phyloP scores from a whole-genome alignment of 2,329 filamentous ascomycete genomes.

The Alternaria sp. region DNA sequence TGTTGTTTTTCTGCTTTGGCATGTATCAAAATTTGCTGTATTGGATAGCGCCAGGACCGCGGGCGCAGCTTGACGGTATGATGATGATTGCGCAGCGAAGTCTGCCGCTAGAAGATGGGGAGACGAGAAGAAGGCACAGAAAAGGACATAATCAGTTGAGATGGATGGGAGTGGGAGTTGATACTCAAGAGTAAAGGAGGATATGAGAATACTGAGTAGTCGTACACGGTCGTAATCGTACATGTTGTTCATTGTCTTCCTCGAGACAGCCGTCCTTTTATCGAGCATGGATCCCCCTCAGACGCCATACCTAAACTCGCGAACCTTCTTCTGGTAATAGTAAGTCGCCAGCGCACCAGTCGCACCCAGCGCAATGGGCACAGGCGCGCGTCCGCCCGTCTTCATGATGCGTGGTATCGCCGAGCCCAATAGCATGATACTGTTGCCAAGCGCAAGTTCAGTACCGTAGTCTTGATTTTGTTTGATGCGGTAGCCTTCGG shows the following conservation, averaged over 20 bases:
- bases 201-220: not conserved
- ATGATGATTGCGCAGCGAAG: constrained; percentile 16
- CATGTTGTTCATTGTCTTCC: not conserved
- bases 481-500: constrained; percentile 39
- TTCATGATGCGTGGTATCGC: constrained; percentile 40
- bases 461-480: constrained; percentile 43
- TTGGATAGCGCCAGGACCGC: constrained; percentile 10
- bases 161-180: constrained; percentile 1
- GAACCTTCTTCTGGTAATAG: constrained; percentile 45
- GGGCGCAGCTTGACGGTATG: constrained; percentile 11
- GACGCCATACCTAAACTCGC: constrained; percentile 42
- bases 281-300: constrained; percentile 9
- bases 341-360: constrained; percentile 38
- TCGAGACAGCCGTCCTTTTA: not conserved
- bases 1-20: not conserved
- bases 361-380: constrained; percentile 37
- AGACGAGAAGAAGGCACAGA: constrained; percentile 2
- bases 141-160: not conserved
- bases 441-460: constrained; percentile 41
- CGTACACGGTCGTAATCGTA: not conserved
- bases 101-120: not conserved
- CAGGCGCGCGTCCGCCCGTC: constrained; percentile 39
- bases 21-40: constrained; percentile 6
- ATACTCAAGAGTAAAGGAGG: constrained; percentile 8
- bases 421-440: constrained; percentile 35